These are phyloP conservation scores for Tuctoria greenei DNA, from an alignment of 176 grass and related monocot genomes.

Conservation along the genomic window DNA sequence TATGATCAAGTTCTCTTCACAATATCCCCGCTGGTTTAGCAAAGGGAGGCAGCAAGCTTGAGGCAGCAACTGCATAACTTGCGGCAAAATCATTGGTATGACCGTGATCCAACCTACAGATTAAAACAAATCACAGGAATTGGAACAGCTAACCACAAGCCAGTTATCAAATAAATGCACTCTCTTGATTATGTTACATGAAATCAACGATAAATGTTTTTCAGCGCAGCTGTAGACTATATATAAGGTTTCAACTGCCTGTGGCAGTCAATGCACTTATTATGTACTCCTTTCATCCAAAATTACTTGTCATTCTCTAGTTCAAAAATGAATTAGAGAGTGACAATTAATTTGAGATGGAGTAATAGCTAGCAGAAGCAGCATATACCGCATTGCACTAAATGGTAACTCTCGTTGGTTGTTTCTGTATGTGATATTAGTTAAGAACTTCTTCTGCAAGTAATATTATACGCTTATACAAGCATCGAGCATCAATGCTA, in stretches of 20 bases:
- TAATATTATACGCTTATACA: neutral
- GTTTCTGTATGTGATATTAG: neutral
- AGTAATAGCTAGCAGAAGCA: neutral
- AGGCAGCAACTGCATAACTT: slow-evolving; percentile 68
- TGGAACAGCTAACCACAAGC: neutral
- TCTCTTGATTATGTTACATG: neutral
- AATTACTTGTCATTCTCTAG: no score
- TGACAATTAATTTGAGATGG: no score
- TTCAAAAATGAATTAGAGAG: no score
- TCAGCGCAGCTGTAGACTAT: neutral
- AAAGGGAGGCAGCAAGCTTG: slow-evolving; percentile 48
- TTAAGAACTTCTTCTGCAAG: neutral
- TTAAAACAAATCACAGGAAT: slow-evolving; percentile 10
- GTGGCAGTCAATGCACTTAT: neutral
- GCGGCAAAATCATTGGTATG: slow-evolving; percentile 36
- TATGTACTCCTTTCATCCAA: no score
- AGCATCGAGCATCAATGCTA: neutral
- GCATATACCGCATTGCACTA: neutral
- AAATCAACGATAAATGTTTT: neutral
- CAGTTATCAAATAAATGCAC: neutral
- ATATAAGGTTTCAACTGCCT: neutral
- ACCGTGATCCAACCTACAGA: slow-evolving; percentile 47
- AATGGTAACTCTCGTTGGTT: neutral
- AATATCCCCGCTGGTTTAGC: slow-evolving; percentile 20
- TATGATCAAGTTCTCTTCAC: neutral